Conservation (phyloP, 176 grass and related monocot genomes). For the Musa beccarii region DNA sequence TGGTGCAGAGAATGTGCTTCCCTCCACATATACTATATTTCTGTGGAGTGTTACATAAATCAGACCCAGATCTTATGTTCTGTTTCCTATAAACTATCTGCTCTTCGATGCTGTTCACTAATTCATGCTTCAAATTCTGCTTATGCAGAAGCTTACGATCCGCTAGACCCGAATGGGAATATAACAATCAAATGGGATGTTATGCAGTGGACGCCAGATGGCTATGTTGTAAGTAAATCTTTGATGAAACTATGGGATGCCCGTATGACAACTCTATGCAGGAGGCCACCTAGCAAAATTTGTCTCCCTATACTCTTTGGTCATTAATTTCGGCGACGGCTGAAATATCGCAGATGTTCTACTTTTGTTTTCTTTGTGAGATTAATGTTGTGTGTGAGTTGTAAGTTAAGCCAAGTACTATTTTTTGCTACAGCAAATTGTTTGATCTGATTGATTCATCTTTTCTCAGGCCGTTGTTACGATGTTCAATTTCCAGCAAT, state of each 20-base stretch:
- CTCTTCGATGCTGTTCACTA: neutral
- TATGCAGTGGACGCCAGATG: slow-evolving; percentile 21
- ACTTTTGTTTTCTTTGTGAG: neutral
- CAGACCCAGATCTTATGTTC: neutral
- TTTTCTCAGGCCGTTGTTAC: slow-evolving; percentile 18
- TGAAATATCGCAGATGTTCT: neutral
- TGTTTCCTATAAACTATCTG: neutral
- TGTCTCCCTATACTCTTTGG: neutral
- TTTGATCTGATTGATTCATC: neutral
- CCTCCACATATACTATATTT: neutral
- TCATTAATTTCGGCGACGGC: neutral
- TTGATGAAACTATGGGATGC: neutral
- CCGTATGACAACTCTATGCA: neutral
- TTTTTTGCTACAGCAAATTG: too few species aligned
- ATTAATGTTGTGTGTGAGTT: neutral
- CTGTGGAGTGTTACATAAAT: neutral
- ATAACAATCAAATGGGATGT: slow-evolving; percentile 27
- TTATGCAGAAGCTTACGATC: slow-evolving; percentile 20
- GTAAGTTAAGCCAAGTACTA: neutral
- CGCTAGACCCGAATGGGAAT: slow-evolving; percentile 20
- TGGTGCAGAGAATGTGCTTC: too few species aligned
- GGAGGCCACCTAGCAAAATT: neutral
- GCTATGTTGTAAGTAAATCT: slow-evolving; percentile 16
- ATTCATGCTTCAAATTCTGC: neutral
- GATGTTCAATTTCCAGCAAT: slow-evolving; percentile 20